These are phyloP conservation scores for Pseudogymnoascus destructans DNA, from an alignment of 2,329 filamentous ascomycete species.

Conservation along the genomic window DNA sequence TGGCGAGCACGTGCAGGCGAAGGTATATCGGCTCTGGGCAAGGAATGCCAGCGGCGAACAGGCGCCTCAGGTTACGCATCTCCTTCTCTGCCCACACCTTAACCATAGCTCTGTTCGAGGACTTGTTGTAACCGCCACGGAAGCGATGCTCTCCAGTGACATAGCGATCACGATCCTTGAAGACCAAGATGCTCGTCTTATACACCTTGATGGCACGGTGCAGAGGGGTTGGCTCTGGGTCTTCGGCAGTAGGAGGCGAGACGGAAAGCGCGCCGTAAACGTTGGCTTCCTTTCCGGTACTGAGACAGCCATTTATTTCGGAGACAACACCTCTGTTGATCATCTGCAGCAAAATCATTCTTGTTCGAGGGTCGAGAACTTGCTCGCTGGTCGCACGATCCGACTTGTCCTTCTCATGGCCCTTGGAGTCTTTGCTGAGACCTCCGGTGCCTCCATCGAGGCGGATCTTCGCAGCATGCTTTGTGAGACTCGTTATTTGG, in stretches of 20 bases:
- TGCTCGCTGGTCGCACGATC: conserved; percentile 91
- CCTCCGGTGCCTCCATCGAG: conserved; percentile 42
- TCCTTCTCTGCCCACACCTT: conserved; percentile 99
- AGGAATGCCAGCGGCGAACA: conserved; percentile 73
- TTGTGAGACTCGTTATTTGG: conserved; percentile 71
- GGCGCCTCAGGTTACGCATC: conserved; percentile 79
- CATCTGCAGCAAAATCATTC: conserved; percentile 92
- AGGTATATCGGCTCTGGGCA: conserved; percentile 82
- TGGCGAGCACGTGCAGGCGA: conserved; percentile 87
- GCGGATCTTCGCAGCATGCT: conserved; percentile 74
- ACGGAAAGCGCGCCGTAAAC: conserved; percentile 79
- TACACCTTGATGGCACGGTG: conserved; percentile 96
- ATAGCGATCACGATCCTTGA: conserved; percentile 95
- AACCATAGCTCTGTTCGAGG: conserved; percentile 92
- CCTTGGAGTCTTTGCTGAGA: conserved; percentile 38
- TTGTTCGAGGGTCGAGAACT: conserved; percentile 83
- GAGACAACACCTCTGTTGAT: conserved; percentile 83
- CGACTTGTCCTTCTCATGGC: conserved; percentile 67
- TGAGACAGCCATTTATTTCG: conserved; percentile 89
- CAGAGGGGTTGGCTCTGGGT: conserved; percentile 36
- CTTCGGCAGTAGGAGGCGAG: conserved; percentile 37
- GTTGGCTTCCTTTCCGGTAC: conserved; percentile 95
- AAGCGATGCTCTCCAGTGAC: conserved; percentile 92
- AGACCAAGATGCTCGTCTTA: conserved; percentile 94
- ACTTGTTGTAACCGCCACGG: conserved; percentile 81